Conservation (phyloP, 768 basidiomycete genomes). For the Pseudohyphozyma bogoriensis region DNA sequence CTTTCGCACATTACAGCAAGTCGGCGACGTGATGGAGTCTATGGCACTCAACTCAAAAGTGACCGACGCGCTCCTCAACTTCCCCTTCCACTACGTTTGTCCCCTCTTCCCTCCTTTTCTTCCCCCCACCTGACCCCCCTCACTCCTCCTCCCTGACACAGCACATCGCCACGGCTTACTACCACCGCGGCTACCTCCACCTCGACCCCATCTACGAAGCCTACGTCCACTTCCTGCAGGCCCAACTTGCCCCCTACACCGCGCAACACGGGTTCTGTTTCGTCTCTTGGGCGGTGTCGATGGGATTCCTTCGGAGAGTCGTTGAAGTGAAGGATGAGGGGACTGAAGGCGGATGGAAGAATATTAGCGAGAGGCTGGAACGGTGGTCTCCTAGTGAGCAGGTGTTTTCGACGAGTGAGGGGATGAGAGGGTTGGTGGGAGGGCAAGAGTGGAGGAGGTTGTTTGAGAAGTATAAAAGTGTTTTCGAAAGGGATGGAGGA, state of each 20-base stretch:
- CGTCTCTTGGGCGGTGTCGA: neutral
- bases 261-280: neutral
- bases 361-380: neutral
- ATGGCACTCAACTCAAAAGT: conserved; percentile 2
- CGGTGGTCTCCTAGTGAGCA: conserved; percentile 3
- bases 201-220: conserved; percentile 2
- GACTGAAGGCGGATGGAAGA: neutral
- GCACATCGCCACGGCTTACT: neutral
- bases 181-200: neutral
- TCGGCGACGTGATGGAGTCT: neutral
- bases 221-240: neutral
- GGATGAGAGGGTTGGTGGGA: neutral
- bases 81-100: conserved; percentile 1
- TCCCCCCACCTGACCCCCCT: neutral
- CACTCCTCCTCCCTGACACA: neutral
- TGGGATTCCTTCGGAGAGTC: neutral
- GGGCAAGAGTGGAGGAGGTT: neutral
- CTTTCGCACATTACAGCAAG: neutral
- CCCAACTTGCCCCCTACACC: neutral
- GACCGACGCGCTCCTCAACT: conserved; percentile 2
- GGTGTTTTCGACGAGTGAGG: neutral
- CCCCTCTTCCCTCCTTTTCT: neutral
- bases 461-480: neutral
- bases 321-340: neutral
- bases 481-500: neutral